These are phyloP conservation scores for Przewalskia tangutica DNA, from an alignment of 257 asterid genomes.

Conservation along the genomic window DNA sequence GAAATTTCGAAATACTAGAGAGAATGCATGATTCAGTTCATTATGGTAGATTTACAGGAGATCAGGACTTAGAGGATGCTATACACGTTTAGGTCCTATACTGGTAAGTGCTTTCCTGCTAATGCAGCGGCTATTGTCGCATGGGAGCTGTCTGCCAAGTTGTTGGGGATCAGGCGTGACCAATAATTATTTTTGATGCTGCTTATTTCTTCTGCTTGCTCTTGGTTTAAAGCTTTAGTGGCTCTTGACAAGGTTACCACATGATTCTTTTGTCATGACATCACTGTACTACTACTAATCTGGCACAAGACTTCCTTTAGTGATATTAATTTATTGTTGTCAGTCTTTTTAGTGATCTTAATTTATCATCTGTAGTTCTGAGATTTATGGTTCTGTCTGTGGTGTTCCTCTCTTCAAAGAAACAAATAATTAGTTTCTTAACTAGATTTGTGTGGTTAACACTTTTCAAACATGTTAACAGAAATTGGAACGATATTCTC, in stretches of 20 bases:
- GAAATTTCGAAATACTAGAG: background rate
- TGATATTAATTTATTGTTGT: background rate
- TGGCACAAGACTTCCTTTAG: background rate
- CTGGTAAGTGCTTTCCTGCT: slow-evolving; percentile 61
- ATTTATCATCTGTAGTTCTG: background rate
- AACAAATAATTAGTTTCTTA: background rate
- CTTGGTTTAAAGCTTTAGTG: slow-evolving; percentile 4
- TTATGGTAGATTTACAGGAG: slow-evolving; percentile 58
- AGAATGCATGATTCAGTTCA: slow-evolving; percentile 16
- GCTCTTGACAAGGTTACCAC: background rate
- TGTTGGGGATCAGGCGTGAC: slow-evolving; percentile 55
- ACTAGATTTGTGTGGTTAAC: background rate
- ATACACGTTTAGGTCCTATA: slow-evolving; percentile 83
- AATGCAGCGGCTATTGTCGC: slow-evolving; percentile 39
- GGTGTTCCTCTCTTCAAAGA: background rate
- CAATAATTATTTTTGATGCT: slow-evolving; percentile 17
- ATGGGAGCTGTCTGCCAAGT: slow-evolving; percentile 51
- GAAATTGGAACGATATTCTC: background rate
- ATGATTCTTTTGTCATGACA: background rate
- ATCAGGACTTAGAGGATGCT: slow-evolving; percentile 77
- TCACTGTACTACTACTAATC: background rate
- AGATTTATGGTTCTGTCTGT: background rate
- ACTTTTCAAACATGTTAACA: background rate
- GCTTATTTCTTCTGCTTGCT: slow-evolving; percentile 1
- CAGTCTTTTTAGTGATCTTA: background rate